These are phyloP conservation scores for Populus hybrid DNA, from an alignment of 441 rosid genomes.

Conservation along the genomic window DNA sequence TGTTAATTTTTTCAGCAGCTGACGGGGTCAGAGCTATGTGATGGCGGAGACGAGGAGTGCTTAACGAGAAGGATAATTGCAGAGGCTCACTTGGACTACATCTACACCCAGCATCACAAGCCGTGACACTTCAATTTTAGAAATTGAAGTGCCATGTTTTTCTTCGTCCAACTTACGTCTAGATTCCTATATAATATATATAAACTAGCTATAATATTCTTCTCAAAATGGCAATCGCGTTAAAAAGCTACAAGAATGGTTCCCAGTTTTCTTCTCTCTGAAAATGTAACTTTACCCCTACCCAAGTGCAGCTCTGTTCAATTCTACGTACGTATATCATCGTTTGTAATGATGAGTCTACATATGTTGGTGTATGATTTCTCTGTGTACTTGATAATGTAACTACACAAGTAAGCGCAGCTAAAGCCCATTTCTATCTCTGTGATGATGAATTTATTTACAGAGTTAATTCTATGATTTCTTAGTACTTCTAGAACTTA, in stretches of 20 bases:
- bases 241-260: neutral
- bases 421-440: neutral
- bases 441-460: neutral
- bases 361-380: neutral
- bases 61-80: conserved; percentile 46
- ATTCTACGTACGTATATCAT: too few species aligned
- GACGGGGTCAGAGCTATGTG: conserved; percentile 49
- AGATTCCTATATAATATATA: neutral
- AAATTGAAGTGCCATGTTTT: neutral
- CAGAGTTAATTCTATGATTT: neutral
- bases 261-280: neutral
- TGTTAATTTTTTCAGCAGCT: conserved; percentile 20
- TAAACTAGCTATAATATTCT: neutral
- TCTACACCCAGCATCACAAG: conserved; percentile 67
- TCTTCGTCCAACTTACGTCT: neutral
- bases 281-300: neutral
- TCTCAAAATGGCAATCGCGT: neutral
- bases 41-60: conserved; percentile 54
- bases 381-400: conserved; percentile 1
- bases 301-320: neutral
- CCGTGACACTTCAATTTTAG: conserved; percentile 29
- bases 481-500: neutral
- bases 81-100: conserved; percentile 87
- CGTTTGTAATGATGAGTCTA: neutral
- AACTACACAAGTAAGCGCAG: conserved; percentile 10